Percentiles rank a stretch among this genome's conserved stretches.
Evolutionary conservation across 768 basidiomycete species (phyloP).

Genomic region (Macrolepiota albuminosa): DNA sequence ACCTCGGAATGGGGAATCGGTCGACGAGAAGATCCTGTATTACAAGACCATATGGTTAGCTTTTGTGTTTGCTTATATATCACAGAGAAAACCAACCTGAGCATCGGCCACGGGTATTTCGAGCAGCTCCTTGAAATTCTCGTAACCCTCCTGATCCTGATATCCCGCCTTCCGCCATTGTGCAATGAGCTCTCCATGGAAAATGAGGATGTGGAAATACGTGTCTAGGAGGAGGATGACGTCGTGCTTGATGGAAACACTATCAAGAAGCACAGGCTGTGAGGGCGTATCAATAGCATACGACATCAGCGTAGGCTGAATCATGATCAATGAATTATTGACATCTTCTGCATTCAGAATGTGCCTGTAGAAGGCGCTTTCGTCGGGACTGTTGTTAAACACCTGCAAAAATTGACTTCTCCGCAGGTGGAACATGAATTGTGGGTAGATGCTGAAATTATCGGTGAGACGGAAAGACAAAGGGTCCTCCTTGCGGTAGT

Average conservation of each 20-base stretch:
- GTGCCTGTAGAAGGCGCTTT: constrained; percentile 99
- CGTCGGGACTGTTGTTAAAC: constrained; percentile 99
- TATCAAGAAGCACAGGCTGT: constrained; percentile 94
- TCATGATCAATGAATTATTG: constrained; percentile 99
- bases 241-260: constrained; percentile 95
- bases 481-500: constrained; percentile 97
- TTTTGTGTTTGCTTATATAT: neutral
- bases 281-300: constrained; percentile 91
- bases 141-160: constrained; percentile 98
- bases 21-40: constrained; percentile 87
- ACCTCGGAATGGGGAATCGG: constrained; percentile 95
- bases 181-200: constrained; percentile 96
- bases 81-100: constrained; percentile 44
- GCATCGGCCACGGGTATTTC: constrained; percentile 86
- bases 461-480: constrained; percentile 88
- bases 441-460: constrained; percentile 98
- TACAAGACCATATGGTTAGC: neutral
- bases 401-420: constrained; percentile 98
- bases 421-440: constrained; percentile 99
- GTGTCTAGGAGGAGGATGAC: constrained; percentile 96
- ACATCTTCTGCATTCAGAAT: constrained; percentile 96
- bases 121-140: constrained; percentile 94
- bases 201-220: constrained; percentile 99
- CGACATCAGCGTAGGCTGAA: constrained; percentile 98
- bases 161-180: constrained; percentile 98